These are phyloP conservation scores for Cinchona pubescens DNA, from an alignment of 257 asterid species.

Conservation along the genomic window DNA sequence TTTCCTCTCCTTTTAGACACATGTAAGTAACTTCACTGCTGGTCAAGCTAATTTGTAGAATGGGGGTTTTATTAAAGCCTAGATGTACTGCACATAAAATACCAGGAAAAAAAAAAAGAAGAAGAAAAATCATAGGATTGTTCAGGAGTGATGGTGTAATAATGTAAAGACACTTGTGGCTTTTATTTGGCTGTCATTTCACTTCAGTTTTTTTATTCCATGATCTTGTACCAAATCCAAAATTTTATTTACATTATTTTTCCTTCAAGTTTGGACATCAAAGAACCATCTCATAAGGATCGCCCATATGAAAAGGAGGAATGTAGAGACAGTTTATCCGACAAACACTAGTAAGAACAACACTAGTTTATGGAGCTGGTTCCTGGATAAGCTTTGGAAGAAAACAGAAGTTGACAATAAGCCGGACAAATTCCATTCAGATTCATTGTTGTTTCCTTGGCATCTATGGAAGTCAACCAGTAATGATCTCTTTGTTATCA, in stretches of 20 bases:
- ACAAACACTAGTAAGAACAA: constrained; percentile 30
- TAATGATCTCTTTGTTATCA: constrained; percentile 54
- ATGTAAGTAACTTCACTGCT: no score
- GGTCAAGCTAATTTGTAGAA: no score
- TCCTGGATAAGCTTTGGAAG: constrained; percentile 58
- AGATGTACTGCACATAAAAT: no score
- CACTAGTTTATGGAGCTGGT: constrained; percentile 59
- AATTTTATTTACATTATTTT: constrained; percentile 16
- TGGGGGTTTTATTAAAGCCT: no score
- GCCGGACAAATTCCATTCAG: constrained; percentile 47
- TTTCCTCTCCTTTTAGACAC: no score
- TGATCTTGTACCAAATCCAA: background rate
- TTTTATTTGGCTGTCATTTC: no score
- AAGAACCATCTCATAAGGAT: constrained; percentile 95
- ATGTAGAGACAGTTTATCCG: constrained; percentile 76
- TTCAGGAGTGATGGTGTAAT: no score
- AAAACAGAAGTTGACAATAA: constrained; percentile 29
- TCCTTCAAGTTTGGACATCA: no score
- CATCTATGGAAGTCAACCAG: constrained; percentile 63
- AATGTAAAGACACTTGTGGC: no score
- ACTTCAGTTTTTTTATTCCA: background rate
- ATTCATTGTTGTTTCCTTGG: constrained; percentile 86
- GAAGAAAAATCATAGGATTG: no score
- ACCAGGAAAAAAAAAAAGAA: no score
- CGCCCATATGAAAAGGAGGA: constrained; percentile 75